These are phyloP conservation scores for Apiospora hydei DNA, from an alignment of 2,329 filamentous ascomycete genomes.

Conservation along the genomic window DNA sequence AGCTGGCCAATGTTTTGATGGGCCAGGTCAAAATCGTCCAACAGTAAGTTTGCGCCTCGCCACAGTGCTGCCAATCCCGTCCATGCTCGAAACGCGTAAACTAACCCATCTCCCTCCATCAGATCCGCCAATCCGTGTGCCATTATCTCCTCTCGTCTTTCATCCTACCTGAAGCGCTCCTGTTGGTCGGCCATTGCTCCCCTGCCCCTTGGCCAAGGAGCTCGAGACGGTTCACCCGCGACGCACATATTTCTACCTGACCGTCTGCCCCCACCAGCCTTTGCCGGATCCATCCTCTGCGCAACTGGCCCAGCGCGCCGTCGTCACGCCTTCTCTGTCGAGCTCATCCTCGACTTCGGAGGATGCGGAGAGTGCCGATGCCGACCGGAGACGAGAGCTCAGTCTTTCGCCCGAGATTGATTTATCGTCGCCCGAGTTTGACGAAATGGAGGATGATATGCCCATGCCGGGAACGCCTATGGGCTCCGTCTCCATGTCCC, in stretches of 20 bases:
- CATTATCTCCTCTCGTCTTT: slow-evolving; percentile 91
- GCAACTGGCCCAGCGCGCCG: slow-evolving; percentile 60
- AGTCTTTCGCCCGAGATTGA: slow-evolving; percentile 95
- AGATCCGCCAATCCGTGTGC: slow-evolving; percentile 96
- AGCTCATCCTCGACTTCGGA: slow-evolving; percentile 72
- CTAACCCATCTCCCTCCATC: slow-evolving; percentile 33
- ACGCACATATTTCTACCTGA: slow-evolving; percentile 96
- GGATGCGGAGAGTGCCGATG: slow-evolving; percentile 78
- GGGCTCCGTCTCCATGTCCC: slow-evolving; percentile 60
- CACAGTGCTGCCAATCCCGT: slow-evolving; percentile 27
- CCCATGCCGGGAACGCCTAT: slow-evolving; percentile 68
- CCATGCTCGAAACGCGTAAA: not conserved
- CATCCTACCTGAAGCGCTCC: slow-evolving; percentile 86
- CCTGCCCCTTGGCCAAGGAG: slow-evolving; percentile 91
- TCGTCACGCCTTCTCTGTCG: slow-evolving; percentile 86
- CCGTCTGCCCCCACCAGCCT: slow-evolving; percentile 83
- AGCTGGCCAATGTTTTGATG: slow-evolving; percentile 82
- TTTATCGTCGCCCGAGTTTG: slow-evolving; percentile 84
- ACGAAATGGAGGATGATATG: slow-evolving; percentile 71
- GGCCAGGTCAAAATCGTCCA: slow-evolving; percentile 82
- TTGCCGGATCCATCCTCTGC: slow-evolving; percentile 69
- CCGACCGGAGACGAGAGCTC: slow-evolving; percentile 70
- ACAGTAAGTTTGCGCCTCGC: slow-evolving; percentile 70
- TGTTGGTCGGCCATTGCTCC: slow-evolving; percentile 80
- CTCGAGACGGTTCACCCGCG: slow-evolving; percentile 91